phyloP scores from a whole-genome alignment of 192 early-diverging fungal genomes.

The Paraglomus brasilianum region DNA sequence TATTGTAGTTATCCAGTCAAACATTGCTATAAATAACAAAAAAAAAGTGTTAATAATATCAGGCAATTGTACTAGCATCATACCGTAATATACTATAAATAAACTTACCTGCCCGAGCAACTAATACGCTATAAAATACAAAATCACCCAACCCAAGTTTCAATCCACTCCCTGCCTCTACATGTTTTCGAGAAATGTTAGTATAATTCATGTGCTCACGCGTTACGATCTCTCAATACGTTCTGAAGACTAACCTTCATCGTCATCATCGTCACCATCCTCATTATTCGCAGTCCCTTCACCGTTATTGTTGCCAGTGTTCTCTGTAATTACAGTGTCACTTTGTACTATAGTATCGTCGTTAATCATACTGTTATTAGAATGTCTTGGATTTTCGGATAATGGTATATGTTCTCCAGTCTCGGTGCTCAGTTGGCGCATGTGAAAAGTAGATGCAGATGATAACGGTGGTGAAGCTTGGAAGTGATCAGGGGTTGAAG shows the following conservation, averaged over 20 bases:
- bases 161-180: slow-evolving; percentile 62
- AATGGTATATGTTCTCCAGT: slow-evolving; percentile 25
- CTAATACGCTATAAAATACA: slow-evolving; percentile 86
- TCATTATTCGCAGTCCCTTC: slow-evolving; percentile 39
- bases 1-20: slow-evolving; percentile 81
- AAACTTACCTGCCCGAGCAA: slow-evolving; percentile 67
- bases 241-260: slow-evolving; percentile 41
- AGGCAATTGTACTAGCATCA: background rate
- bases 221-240: background rate
- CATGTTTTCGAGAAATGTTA: background rate
- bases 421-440: background rate
- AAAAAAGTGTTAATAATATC: background rate
- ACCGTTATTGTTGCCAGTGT: background rate
- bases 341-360: background rate
- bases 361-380: slow-evolving; percentile 1
- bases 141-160: slow-evolving; percentile 90
- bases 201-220: background rate
- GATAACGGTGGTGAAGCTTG: slow-evolving; percentile 12
- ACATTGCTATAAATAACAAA: slow-evolving; percentile 52
- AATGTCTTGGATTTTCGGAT: slow-evolving; percentile 6
- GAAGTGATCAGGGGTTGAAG: background rate
- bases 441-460: background rate
- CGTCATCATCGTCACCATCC: slow-evolving; percentile 48
- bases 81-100: background rate
- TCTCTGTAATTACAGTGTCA: background rate